Evolutionary conservation across 2,329 filamentous ascomycete species (phyloP).

Genomic region (Botrytis medusae): DNA sequence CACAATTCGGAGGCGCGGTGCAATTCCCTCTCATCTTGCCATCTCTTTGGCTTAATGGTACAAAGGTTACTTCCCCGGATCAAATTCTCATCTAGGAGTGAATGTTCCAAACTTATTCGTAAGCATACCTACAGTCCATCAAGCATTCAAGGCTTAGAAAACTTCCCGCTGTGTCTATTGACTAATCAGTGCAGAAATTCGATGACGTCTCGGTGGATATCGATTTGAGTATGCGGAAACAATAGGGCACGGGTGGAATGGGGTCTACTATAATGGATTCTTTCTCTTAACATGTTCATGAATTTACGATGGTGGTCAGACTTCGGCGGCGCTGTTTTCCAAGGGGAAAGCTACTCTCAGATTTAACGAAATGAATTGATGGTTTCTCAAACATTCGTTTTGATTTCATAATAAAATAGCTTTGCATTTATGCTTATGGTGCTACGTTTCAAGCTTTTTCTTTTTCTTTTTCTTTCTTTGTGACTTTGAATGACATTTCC

Average conservation of each 20-base stretch:
- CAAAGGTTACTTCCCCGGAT: background rate
- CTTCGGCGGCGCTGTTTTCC: background rate
- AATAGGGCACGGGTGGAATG: no score
- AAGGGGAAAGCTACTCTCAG: background rate
- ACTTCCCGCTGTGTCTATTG: background rate
- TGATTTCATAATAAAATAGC: background rate
- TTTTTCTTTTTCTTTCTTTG: no score
- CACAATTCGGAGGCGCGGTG: background rate
- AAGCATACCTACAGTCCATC: background rate
- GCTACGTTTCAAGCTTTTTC: background rate
- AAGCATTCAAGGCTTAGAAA: background rate
- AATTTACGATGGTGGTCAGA: background rate
- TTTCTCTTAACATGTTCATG: background rate
- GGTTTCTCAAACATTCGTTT: background rate
- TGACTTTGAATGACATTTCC: background rate
- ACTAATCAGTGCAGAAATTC: background rate
- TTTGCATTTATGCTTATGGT: background rate
- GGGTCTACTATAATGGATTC: background rate
- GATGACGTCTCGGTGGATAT: background rate
- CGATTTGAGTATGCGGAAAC: background rate
- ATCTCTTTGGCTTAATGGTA: background rate
- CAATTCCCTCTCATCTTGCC: conserved; percentile 9
- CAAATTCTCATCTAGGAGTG: background rate
- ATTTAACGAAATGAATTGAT: background rate
- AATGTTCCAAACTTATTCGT: background rate